Base-by-base conservation (phyloP, 2,329 filamentous ascomycete species). In the Neurospora sp. region DNA sequence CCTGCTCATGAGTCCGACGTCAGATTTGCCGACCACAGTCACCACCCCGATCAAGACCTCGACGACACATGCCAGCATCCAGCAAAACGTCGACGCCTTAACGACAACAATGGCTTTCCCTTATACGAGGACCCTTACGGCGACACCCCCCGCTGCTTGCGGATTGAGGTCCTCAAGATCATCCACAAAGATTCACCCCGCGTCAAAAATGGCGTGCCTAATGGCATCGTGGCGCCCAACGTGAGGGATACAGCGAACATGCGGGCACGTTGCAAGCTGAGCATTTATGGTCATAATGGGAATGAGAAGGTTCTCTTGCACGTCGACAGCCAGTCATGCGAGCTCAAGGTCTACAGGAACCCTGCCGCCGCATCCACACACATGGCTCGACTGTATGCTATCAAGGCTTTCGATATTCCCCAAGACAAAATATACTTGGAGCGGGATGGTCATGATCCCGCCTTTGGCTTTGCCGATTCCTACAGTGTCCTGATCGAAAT, bases 291-390 rank as follows among this genome's bases (percentile, higher is more conserved):
- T 68, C 76, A 74, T 70, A 77, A 76, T 75, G 76, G 76, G 19
- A 80, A 78, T 67, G 78, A 79, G 71, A 75, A 79, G 38, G 79
- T 82, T 68, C 78, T 86, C 7, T 76, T 88, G 70, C 82, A 86
- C 74, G 85, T 85, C 72, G 82, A 86, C 74, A 86, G 82, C 72
- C 85, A 88, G 74, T 77, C 84, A 9, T 88, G 86, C 78, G 82
- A 82, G 62, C 78, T 89, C 72, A 83, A 81, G 68, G 79, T 85
- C 3, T 84, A 82, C 74, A 82, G 83, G 73, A 84, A 84, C 43
- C 78, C 83, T 2, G 79, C 81, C 68, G 83, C 81, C 38, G 80
- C 81, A 67, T 80, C 82, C 66, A 81, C 79, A 28, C 73, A 72
- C 38, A 81, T 85, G 70, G 82, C 84, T 13, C 81, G 83, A 66